These are phyloP conservation scores for Neurospora sp. DNA, from an alignment of 495 filamentous ascomycete species.

Conservation along the genomic window DNA sequence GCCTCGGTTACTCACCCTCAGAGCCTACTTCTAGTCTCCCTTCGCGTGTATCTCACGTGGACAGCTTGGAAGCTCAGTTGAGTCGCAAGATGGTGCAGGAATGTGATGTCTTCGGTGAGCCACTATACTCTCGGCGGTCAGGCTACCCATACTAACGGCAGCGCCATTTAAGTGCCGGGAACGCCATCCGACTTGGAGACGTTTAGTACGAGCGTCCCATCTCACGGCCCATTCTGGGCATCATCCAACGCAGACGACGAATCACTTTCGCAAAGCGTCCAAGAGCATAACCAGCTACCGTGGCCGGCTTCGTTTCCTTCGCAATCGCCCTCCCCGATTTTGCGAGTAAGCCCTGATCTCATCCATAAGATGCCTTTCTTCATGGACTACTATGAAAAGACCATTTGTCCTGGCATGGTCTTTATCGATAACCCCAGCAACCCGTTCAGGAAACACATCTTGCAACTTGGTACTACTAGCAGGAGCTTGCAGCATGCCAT, in stretches of 20 bases:
- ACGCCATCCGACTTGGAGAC: constrained; percentile 34
- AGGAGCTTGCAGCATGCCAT: constrained; percentile 84
- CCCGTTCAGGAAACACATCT: constrained; percentile 76
- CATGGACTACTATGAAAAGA: constrained; percentile 74
- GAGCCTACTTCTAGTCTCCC: constrained; percentile 38
- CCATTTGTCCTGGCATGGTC: constrained; percentile 83
- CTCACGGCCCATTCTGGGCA: constrained; percentile 33
- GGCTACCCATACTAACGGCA: constrained; percentile 2
- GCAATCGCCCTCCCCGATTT: constrained; percentile 16
- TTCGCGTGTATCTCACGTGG: constrained; percentile 31
- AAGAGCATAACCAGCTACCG: constrained; percentile 13
- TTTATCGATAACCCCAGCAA: constrained; percentile 79
- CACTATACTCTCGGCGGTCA: background rate
- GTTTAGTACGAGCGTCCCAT: constrained; percentile 36
- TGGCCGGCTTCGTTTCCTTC: constrained; percentile 19
- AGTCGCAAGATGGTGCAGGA: constrained; percentile 36
- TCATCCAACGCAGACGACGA: constrained; percentile 33
- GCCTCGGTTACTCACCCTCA: constrained; percentile 37
- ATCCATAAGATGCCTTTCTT: constrained; percentile 50
- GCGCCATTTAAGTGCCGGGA: constrained; percentile 17
- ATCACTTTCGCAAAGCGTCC: constrained; percentile 22
- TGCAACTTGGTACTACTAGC: constrained; percentile 67
- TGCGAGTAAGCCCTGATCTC: constrained; percentile 40
- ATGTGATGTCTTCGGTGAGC: constrained; percentile 37
- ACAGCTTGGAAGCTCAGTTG: constrained; percentile 35